phyloP scores from a whole-genome alignment of 2,329 filamentous ascomycete genomes.

The Paecilomyces formosus region DNA sequence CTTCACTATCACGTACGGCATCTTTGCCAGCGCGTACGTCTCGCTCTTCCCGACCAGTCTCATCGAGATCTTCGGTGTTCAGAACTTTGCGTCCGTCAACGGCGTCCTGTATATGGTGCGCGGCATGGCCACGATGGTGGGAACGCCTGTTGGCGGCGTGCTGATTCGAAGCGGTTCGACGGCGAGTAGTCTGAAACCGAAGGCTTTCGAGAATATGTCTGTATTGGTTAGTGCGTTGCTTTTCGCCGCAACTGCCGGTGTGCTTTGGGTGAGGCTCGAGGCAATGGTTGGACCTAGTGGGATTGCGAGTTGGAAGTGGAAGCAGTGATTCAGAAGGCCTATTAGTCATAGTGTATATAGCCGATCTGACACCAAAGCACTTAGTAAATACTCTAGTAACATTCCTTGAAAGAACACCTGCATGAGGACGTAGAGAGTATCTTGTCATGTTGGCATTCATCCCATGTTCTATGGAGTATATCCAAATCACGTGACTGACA shows the following conservation, averaged over 20 bases:
- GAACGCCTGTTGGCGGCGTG: slow-evolving; percentile 22
- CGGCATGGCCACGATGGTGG: slow-evolving; percentile 29
- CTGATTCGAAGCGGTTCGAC: neutral
- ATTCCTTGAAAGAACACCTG: too few relatives aligned
- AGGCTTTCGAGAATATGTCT: slow-evolving; percentile 9
- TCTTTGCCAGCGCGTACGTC: slow-evolving; percentile 33
- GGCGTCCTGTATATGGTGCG: slow-evolving; percentile 32
- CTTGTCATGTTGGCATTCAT: too few relatives aligned
- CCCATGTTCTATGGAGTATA: too few relatives aligned
- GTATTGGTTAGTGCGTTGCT: neutral
- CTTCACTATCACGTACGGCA: slow-evolving; percentile 27
- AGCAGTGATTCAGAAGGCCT: neutral
- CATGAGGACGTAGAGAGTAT: too few relatives aligned
- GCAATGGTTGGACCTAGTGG: neutral
- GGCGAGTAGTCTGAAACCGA: neutral
- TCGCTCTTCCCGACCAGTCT: slow-evolving; percentile 31
- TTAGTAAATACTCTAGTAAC: too few relatives aligned
- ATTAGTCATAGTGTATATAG: too few relatives aligned
- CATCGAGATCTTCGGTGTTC: slow-evolving; percentile 31
- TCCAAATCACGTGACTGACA: too few relatives aligned
- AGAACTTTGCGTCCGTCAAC: slow-evolving; percentile 30
- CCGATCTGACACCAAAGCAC: too few relatives aligned
- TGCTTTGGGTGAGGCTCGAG: neutral
- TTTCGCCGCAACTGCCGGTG: neutral
- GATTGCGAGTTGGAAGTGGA: neutral